Conservation (phyloP, 352 stramenopile species). For the Pythium chondricola region DNA sequence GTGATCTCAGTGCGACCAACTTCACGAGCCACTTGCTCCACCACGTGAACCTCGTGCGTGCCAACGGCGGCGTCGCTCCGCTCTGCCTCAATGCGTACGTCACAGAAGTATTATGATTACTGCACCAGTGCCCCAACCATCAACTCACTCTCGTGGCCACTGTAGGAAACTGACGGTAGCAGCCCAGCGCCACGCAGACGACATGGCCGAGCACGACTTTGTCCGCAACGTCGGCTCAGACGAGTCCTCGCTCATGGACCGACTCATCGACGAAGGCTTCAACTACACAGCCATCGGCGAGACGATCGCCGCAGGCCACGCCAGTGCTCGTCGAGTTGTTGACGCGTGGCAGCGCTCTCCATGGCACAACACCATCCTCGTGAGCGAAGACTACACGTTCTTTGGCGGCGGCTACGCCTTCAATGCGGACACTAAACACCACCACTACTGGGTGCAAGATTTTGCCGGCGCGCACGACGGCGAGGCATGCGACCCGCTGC, state of each 20-base stretch:
- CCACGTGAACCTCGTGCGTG: neutral
- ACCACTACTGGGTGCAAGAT: neutral
- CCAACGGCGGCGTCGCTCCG: neutral
- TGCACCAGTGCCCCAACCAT: neutral
- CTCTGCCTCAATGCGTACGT: neutral
- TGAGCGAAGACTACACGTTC: neutral
- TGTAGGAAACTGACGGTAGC: neutral
- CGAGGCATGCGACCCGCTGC: neutral
- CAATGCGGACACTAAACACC: neutral
- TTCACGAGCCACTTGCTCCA: neutral
- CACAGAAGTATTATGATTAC: too few species aligned
- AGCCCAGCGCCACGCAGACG: neutral
- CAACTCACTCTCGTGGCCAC: neutral
- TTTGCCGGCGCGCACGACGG: neutral
- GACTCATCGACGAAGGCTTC: neutral
- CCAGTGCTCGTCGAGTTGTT: neutral
- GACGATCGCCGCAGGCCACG: neutral
- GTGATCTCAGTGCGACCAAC: neutral
- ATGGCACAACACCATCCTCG: neutral
- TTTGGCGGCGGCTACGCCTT: neutral
- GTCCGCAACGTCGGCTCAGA: neutral
- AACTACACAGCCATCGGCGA: neutral
- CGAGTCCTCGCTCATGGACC: neutral
- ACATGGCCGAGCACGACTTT: neutral
- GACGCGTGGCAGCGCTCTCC: neutral